phyloP scores from a whole-genome alignment of 768 basidiomycete genomes.

The Cystofilobasidium capitatum region DNA sequence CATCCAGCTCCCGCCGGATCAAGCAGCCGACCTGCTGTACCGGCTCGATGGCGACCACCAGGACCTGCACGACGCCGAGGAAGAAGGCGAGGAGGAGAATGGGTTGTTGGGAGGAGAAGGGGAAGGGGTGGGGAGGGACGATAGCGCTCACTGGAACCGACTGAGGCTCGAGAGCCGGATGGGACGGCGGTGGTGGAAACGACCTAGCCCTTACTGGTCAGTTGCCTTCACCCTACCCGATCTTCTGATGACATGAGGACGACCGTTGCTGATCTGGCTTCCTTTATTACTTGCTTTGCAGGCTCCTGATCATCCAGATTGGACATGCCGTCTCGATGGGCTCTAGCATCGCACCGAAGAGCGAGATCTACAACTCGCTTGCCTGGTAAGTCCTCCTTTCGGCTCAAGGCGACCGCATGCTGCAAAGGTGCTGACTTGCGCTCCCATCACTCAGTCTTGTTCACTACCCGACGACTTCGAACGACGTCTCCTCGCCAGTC shows the following conservation, averaged over 20 bases:
- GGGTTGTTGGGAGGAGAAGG: background rate
- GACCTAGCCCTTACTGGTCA: conserved; percentile 10
- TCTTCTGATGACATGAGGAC: background rate
- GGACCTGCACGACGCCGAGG: background rate
- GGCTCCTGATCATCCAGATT: conserved; percentile 12
- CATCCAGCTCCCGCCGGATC: background rate
- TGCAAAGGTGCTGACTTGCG: background rate
- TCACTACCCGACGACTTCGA: conserved; percentile 22
- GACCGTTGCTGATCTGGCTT: background rate
- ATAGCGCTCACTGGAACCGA: background rate
- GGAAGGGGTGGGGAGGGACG: background rate
- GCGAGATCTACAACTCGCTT: conserved; percentile 8
- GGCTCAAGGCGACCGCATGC: background rate
- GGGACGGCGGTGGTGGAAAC: conserved; percentile 6
- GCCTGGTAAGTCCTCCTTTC: background rate
- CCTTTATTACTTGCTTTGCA: background rate
- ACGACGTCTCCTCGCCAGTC: background rate
- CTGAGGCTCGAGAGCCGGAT: background rate
- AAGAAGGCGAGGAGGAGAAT: background rate
- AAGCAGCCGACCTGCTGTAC: background rate
- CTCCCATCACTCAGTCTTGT: conserved; percentile 6
- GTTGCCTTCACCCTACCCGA: background rate
- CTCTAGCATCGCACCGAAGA: conserved; percentile 20
- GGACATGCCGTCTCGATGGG: conserved; percentile 16
- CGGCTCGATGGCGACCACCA: conserved; percentile 9